Evolutionary conservation across 1,284 basidiomycete species (phyloP), one percentile per base, ranked within the genome.

Genomic region (Boletus sp.): DNA sequence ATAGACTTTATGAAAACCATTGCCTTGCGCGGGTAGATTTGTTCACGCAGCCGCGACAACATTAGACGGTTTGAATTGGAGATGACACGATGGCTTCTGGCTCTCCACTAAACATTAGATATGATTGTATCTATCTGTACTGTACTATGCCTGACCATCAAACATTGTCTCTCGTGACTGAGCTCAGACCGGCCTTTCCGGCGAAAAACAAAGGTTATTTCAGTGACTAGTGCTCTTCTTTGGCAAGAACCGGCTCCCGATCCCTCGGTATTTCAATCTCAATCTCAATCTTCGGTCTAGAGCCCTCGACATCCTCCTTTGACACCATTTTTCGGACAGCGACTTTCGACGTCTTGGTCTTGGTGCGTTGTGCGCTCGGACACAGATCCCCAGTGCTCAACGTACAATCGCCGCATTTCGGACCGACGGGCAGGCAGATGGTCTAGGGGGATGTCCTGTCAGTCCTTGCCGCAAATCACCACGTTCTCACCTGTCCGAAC

Each of bases 341-440:
- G 18, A 61, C 51, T 45, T 68, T 74, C 20, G 58, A 63, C 36
- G 63, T 62, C 52, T 65, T 78, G 59, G 22, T 72, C 69, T 20
- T 63, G 22, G 49, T 16, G 3, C n/a, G 76, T 55, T 73, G 75
- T n/a, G 80, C 85, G 61, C 84, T 89, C 1, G 84, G 89, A 71
- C 84, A 89, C 6, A 86, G 78, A 43, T 74, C 81, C 52, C 70
- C 74, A 0, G 72, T 63, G 58, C 80, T 85, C 43, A 91, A 72
- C 6, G 80, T 78, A 66, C 94, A 96, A n/a, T 82, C 67, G 61
- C 91, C 88, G 68, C 96, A 98, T 37, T 87, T 81, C 0, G 96
- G 94, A 1, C 85, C 83, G 9, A 93, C 81, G 2, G 96, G 93
- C 1, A 89, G 77, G 64, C 96, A 98, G 3, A 98, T 81, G 1